Evolutionary conservation across 768 basidiomycete genomes (phyloP).

Genomic region (Kwoniella heveanensis): DNA sequence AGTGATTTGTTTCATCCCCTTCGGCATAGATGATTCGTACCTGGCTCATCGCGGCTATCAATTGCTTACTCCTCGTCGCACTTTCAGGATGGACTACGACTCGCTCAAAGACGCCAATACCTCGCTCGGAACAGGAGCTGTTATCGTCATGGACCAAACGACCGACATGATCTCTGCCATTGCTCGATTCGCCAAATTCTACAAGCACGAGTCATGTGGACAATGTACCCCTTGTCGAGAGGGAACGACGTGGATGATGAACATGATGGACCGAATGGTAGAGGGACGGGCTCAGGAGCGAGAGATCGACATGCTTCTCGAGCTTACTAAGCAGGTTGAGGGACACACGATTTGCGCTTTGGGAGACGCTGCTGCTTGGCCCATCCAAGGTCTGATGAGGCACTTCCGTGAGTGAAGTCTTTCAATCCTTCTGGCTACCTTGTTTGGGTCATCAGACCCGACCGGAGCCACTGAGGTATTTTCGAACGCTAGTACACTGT

Average conservation of each 20-base stretch:
- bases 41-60: not conserved
- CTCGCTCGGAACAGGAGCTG: slow-evolving; percentile 96
- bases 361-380: slow-evolving; percentile 98
- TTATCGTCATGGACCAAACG: slow-evolving; percentile 98
- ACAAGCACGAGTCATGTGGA: slow-evolving; percentile 98
- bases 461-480: too few relatives aligned
- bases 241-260: slow-evolving; percentile 95
- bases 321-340: slow-evolving; percentile 95
- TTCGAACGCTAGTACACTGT: too few relatives aligned
- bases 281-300: slow-evolving; percentile 85
- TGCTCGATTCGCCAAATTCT: slow-evolving; percentile 91
- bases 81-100: slow-evolving; percentile 89
- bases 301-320: slow-evolving; percentile 97
- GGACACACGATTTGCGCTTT: slow-evolving; percentile 96
- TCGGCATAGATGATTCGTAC: too few relatives aligned
- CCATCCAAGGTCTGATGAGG: slow-evolving; percentile 95
- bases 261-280: slow-evolving; percentile 98
- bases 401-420: slow-evolving; percentile 70
- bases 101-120: slow-evolving; percentile 93
- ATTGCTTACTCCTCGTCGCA: not conserved
- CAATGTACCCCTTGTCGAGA: slow-evolving; percentile 85
- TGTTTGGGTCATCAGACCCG: too few relatives aligned
- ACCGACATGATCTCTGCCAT: slow-evolving; percentile 94
- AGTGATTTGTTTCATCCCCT: slow-evolving; percentile 56
- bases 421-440: too few relatives aligned